phyloP scores from a whole-genome alignment of 139 green algal species.

The Penium margaritaceum region DNA sequence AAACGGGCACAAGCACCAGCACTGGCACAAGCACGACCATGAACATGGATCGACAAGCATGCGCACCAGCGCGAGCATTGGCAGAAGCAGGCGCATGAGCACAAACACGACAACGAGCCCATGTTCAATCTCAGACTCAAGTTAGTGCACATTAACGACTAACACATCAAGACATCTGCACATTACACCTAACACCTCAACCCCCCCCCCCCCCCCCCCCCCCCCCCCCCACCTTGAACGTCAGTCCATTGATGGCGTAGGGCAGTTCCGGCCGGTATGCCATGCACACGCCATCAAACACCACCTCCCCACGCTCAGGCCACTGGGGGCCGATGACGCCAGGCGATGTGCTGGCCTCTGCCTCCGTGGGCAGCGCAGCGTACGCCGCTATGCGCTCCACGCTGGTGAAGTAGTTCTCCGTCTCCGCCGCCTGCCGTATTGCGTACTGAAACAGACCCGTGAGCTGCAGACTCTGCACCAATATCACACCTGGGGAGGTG shows the following conservation, averaged over 20 bases:
- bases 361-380: slow-evolving; percentile 40
- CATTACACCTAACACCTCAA: no score
- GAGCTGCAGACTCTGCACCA: slow-evolving; percentile 38
- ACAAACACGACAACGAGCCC: no score
- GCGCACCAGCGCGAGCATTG: no score
- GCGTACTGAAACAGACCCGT: slow-evolving; percentile 36
- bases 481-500: slow-evolving; percentile 17
- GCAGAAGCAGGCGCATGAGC: no score
- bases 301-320: slow-evolving; percentile 58
- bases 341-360: background rate
- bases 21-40: background rate
- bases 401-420: slow-evolving; percentile 81
- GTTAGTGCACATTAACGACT: no score
- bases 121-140: no score
- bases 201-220: no score
- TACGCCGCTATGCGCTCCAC: slow-evolving; percentile 84
- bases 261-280: slow-evolving; percentile 73
- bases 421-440: slow-evolving; percentile 31
- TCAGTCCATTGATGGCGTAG: slow-evolving; percentile 70
- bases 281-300: slow-evolving; percentile 62
- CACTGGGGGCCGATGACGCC: slow-evolving; percentile 44
- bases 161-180: no score
- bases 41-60: no score
- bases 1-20: background rate
- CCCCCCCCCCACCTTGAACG: slow-evolving; percentile 30